Conservation (phyloP, 768 basidiomycete species). For the Cytidiella melzeri region DNA sequence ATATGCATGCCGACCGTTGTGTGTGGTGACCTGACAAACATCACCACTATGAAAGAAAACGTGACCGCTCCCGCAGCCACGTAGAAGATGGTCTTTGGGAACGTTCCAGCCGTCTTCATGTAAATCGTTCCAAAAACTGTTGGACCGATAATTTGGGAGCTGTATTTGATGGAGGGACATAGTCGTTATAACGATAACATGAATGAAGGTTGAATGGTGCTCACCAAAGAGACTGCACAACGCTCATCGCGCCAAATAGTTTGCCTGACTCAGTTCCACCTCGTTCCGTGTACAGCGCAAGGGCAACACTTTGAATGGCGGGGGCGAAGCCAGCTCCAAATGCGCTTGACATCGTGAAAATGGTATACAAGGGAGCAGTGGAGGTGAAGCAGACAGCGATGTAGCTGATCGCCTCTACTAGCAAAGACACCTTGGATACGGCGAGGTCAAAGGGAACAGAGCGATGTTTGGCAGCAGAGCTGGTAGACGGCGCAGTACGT, state of each 20-base stretch:
- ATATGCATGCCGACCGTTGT: slow-evolving; percentile 5
- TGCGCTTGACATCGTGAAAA: slow-evolving; percentile 43
- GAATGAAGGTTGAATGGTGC: slow-evolving; percentile 10
- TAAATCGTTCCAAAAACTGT: slow-evolving; percentile 68
- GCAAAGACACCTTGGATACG: slow-evolving; percentile 56
- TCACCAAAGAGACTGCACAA: slow-evolving; percentile 64
- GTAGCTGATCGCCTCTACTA: slow-evolving; percentile 50
- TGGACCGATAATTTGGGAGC: slow-evolving; percentile 66
- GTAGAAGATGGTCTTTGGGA: slow-evolving; percentile 67
- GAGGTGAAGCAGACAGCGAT: slow-evolving; percentile 36
- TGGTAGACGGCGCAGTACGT: background rate
- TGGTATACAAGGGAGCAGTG: slow-evolving; percentile 44
- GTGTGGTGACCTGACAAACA: slow-evolving; percentile 39
- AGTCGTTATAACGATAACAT: background rate
- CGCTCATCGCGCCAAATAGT: slow-evolving; percentile 77
- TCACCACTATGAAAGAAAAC: slow-evolving; percentile 39
- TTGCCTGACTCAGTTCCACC: slow-evolving; percentile 60
- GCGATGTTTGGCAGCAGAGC: background rate
- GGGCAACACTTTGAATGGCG: slow-evolving; percentile 62
- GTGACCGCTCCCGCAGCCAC: slow-evolving; percentile 37
- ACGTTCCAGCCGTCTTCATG: slow-evolving; percentile 59
- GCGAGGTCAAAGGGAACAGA: slow-evolving; percentile 60
- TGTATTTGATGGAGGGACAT: slow-evolving; percentile 24
- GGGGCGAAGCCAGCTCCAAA: slow-evolving; percentile 61
- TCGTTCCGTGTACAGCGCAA: slow-evolving; percentile 54